A percentile compares a stretch with the other conserved stretches of the same genome.
Conservation (phyloP, 192 early-diverging fungal genomes). For the Coemansia sp. region DNA sequence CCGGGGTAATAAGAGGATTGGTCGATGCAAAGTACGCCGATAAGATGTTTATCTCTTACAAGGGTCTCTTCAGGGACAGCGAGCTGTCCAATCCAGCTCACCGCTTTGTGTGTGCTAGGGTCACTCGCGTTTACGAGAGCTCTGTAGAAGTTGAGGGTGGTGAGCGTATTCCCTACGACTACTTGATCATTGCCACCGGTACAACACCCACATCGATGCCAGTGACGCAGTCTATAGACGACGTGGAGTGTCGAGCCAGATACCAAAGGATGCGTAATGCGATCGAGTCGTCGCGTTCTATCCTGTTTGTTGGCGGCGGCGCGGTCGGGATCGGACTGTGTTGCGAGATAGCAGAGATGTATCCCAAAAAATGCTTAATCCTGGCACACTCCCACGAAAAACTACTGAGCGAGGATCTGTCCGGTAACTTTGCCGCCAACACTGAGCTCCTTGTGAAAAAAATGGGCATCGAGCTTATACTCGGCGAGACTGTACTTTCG, state of each 20-base stretch:
- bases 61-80: conserved; percentile 48
- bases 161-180: conserved; percentile 63
- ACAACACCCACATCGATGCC: conserved; percentile 57
- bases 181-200: conserved; percentile 71
- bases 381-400: conserved; percentile 43
- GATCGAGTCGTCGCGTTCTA: conserved; percentile 55
- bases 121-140: conserved; percentile 48
- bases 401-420: conserved; percentile 40
- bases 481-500: conserved; percentile 28
- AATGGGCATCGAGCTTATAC: conserved; percentile 35
- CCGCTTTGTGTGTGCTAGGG: conserved; percentile 58
- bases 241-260: conserved; percentile 33
- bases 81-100: conserved; percentile 24
- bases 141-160: conserved; percentile 60
- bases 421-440: conserved; percentile 24
- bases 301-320: conserved; percentile 74
- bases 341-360: conserved; percentile 61
- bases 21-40: conserved; percentile 55
- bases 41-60: conserved; percentile 61
- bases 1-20: conserved; percentile 58
- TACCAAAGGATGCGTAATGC: conserved; percentile 44
- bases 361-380: conserved; percentile 54
- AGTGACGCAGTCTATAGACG: conserved; percentile 52
- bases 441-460: conserved; percentile 27
- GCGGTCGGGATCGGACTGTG: conserved; percentile 61